Percentiles rank a stretch among this genome's conserved stretches.
Evolutionary conservation across 1,284 basidiomycete genomes (phyloP).

Genomic region (Phenoliferia sp.): DNA sequence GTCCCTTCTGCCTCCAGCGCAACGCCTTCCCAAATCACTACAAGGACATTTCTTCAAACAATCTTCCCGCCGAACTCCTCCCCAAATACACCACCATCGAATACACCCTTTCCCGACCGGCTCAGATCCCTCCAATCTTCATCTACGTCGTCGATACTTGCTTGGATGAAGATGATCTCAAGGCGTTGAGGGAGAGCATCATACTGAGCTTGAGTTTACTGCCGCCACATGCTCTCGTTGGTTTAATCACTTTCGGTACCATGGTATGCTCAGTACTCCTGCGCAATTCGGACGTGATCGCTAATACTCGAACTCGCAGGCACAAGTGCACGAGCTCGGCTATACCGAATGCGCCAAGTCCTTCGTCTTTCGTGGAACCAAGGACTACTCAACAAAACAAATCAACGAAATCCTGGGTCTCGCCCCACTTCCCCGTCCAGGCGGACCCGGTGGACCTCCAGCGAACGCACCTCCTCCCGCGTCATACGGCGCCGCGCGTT

Average conservation of each 20-base stretch:
- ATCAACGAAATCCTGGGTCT: constrained; percentile 98
- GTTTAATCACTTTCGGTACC: constrained; percentile 91
- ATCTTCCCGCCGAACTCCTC: constrained; percentile 88
- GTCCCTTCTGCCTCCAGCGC: constrained; percentile 92
- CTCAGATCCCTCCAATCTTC: constrained; percentile 90
- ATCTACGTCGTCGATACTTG: constrained; percentile 97
- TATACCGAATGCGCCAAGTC: constrained; percentile 96
- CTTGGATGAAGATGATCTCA: constrained; percentile 83
- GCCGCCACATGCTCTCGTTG: constrained; percentile 89
- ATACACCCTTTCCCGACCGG: constrained; percentile 88
- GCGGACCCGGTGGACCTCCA: constrained; percentile 49
- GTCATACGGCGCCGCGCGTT: constrained; percentile 80
- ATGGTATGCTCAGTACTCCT: constrained; percentile 63
- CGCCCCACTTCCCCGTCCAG: constrained; percentile 57
- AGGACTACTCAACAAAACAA: constrained; percentile 94
- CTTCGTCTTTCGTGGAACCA: constrained; percentile 98
- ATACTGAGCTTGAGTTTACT: constrained; percentile 89
- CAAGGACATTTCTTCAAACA: constrained; percentile 96
- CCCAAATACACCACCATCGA: constrained; percentile 99
- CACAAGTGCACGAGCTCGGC: constrained; percentile 97
- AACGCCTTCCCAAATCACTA: constrained; percentile 98
- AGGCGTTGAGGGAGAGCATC: constrained; percentile 91
- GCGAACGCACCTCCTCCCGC: constrained; percentile 67
- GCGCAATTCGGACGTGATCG: constrained; percentile 7
- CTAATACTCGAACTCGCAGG: no score